Conservation (phyloP, 2,329 filamentous ascomycete genomes). For the Colletotrichum eremochloae region DNA sequence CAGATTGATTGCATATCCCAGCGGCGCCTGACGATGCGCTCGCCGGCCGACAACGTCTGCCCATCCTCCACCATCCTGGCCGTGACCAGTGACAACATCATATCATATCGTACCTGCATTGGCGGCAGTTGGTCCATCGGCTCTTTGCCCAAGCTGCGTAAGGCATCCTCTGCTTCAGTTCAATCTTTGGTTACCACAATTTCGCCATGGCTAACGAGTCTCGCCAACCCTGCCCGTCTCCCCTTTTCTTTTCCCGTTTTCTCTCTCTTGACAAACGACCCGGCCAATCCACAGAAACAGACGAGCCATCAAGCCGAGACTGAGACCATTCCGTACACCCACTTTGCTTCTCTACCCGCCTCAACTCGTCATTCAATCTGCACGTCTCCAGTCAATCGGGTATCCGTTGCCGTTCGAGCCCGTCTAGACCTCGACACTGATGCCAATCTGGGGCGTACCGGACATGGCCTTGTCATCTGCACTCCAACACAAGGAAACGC, state of each 20-base stretch:
- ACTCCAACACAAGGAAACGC: conserved; percentile 11
- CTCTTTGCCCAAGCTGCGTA: neutral
- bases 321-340: neutral
- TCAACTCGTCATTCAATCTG: conserved; percentile 18
- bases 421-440: conserved; percentile 8
- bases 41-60: neutral
- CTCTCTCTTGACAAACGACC: too few relatives aligned
- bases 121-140: conserved; percentile 1
- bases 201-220: neutral
- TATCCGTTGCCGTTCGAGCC: conserved; percentile 22
- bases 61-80: neutral
- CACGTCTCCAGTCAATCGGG: conserved; percentile 29
- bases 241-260: neutral
- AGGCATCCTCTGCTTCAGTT: neutral
- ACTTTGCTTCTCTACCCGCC: conserved; percentile 28
- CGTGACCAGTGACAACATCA: neutral
- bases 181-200: neutral
- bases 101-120: neutral
- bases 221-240: conserved; percentile 29
- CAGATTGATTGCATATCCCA: conserved; percentile 36
- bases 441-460: conserved; percentile 1
- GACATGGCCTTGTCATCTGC: conserved; percentile 15
- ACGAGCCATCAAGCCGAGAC: neutral
- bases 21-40: neutral
- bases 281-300: neutral